Evolutionary conservation across 192 early-diverging fungal genomes (phyloP).

Genomic region (Podochytrium sp.): DNA sequence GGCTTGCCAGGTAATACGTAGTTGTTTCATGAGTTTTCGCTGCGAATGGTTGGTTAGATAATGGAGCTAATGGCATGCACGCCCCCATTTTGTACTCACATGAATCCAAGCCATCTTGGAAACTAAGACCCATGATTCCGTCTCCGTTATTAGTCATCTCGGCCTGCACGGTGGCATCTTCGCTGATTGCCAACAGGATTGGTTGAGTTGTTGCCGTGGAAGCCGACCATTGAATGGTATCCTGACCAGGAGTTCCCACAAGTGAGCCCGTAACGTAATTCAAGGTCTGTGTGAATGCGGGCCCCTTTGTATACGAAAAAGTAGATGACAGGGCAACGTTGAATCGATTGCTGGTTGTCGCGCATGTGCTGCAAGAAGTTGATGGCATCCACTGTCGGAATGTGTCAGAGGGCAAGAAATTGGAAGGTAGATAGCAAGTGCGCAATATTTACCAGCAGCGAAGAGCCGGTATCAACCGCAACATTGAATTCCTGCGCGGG

Average conservation of each 20-base stretch:
- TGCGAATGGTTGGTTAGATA: neutral
- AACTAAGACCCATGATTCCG: constrained; percentile 17
- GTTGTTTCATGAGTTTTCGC: neutral
- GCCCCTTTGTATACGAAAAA: neutral
- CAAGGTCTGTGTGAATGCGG: neutral
- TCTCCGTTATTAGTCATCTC: neutral
- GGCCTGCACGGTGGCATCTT: neutral
- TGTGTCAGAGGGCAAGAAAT: neutral
- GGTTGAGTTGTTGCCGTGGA: neutral
- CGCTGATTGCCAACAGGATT: neutral
- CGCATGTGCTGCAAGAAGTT: neutral
- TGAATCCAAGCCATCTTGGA: constrained; percentile 5
- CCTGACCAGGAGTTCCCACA: neutral
- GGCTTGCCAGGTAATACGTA: neutral
- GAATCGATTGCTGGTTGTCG: neutral
- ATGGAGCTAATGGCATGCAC: neutral
- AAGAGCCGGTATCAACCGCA: constrained; percentile 15
- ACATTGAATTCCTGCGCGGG: neutral
- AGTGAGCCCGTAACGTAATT: constrained; percentile 3
- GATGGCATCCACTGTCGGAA: neutral
- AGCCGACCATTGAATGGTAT: neutral
- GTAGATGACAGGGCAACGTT: neutral
- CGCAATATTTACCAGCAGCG: neutral
- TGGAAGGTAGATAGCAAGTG: neutral
- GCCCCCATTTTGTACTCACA: neutral